These are phyloP conservation scores for Aspergillus fischeri DNA, from an alignment of 2,329 filamentous ascomycete genomes.

Conservation along the genomic window DNA sequence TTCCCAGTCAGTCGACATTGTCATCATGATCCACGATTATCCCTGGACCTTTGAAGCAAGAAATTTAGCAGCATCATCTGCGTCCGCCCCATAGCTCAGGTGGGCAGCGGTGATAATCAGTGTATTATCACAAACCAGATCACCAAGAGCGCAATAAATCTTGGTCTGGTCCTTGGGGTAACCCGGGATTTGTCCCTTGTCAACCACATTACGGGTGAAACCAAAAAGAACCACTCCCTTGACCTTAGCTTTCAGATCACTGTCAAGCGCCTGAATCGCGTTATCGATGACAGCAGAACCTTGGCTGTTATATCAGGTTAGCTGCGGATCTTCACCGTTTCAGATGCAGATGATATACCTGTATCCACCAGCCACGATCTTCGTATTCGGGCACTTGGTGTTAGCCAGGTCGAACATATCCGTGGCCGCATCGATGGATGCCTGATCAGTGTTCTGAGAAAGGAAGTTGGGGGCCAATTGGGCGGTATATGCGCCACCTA, in stretches of 20 bases:
- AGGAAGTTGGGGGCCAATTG: constrained; percentile 35
- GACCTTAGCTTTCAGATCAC: constrained; percentile 24
- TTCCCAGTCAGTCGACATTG: neutral
- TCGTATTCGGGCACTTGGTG: constrained; percentile 42
- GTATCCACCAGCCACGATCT: constrained; percentile 43
- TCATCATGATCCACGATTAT: neutral
- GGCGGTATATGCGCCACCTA: constrained; percentile 41
- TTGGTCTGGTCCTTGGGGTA: constrained; percentile 18
- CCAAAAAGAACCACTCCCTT: constrained; percentile 43
- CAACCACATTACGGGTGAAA: constrained; percentile 38
- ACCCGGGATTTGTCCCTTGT: constrained; percentile 29
- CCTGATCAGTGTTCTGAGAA: constrained; percentile 33
- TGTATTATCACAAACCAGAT: constrained; percentile 22
- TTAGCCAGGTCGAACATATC: constrained; percentile 39
- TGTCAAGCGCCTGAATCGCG: constrained; percentile 33
- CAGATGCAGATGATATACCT: constrained; percentile 26
- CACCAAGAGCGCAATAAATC: constrained; percentile 22
- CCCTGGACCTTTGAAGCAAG: constrained; percentile 10
- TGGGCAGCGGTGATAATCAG: constrained; percentile 21
- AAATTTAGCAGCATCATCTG: constrained; percentile 15
- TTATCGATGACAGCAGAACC: constrained; percentile 45
- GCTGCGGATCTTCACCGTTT: constrained; percentile 1
- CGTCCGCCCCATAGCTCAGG: constrained; percentile 19
- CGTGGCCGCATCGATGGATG: constrained; percentile 38
- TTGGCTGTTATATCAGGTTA: constrained; percentile 24